Evolutionary conservation across 2,329 filamentous ascomycete genomes (phyloP).

Genomic region (Aspergillus novofumigatus): DNA sequence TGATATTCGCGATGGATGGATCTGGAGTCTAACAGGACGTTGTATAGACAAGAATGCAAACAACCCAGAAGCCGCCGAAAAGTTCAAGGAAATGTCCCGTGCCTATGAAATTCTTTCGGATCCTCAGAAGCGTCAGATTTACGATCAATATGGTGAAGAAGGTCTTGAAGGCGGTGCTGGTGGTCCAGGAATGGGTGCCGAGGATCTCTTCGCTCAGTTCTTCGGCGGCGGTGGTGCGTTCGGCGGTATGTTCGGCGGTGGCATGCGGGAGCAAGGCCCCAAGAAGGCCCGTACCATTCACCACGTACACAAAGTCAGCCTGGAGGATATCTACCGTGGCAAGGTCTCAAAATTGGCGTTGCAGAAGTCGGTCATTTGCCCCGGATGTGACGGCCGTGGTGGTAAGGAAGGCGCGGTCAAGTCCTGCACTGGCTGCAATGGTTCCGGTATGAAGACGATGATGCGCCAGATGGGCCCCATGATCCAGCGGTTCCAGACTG

Average conservation of each 20-base stretch:
- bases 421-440: slow-evolving; percentile 85
- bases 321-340: slow-evolving; percentile 96
- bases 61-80: slow-evolving; percentile 89
- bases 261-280: slow-evolving; percentile 75
- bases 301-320: slow-evolving; percentile 95
- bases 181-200: slow-evolving; percentile 84
- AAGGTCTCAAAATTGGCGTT: slow-evolving; percentile 97
- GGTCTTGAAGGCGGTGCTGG: slow-evolving; percentile 82
- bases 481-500: slow-evolving; percentile 99
- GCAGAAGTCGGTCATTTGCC: slow-evolving; percentile 95
- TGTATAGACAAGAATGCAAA: slow-evolving; percentile 85
- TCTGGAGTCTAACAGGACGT: not conserved
- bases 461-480: slow-evolving; percentile 99
- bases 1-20: not conserved
- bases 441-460: slow-evolving; percentile 98
- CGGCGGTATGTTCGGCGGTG: slow-evolving; percentile 71
- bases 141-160: slow-evolving; percentile 97
- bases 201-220: slow-evolving; percentile 96
- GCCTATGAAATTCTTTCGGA: slow-evolving; percentile 96
- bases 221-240: slow-evolving; percentile 75
- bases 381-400: slow-evolving; percentile 87
- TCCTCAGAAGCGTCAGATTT: slow-evolving; percentile 81
- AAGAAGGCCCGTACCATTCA: slow-evolving; percentile 93
- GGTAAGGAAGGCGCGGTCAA: slow-evolving; percentile 98
- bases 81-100: slow-evolving; percentile 96